Conservation (phyloP, 257 asterid species). For the Solanum virginianum region DNA sequence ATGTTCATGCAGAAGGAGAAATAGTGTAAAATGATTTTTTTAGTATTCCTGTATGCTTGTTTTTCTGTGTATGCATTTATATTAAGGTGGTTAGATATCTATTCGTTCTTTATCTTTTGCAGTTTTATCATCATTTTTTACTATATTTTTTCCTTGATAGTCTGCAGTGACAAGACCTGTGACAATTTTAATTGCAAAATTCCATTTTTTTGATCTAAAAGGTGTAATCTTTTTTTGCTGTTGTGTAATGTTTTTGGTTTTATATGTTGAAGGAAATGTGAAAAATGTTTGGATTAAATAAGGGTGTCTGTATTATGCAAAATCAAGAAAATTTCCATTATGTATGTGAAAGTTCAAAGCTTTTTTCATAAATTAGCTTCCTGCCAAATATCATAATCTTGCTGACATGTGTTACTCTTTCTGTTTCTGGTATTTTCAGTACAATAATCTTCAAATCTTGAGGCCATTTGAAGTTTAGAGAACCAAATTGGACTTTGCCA, state of each 20-base stretch:
- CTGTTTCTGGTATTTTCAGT: conserved; percentile 45
- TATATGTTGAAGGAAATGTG: conserved; percentile 29
- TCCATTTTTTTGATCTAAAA: conserved; percentile 6
- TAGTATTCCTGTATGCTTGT: neutral
- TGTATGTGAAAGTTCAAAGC: conserved; percentile 45
- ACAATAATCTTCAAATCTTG: conserved; percentile 34
- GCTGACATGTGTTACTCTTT: conserved; percentile 34
- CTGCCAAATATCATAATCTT: conserved; percentile 25
- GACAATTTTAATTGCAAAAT: conserved; percentile 12
- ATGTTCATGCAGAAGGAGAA: neutral
- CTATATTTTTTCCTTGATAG: conserved; percentile 14
- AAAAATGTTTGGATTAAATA: conserved; percentile 8
- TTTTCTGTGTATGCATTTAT: neutral
- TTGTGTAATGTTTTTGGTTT: conserved; percentile 22
- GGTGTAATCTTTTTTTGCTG: neutral
- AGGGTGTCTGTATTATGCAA: conserved; percentile 26
- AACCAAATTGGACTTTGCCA: conserved; percentile 7
- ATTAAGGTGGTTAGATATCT: neutral
- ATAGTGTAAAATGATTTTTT: neutral
- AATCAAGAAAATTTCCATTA: conserved; percentile 3
- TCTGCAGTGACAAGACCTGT: conserved; percentile 19
- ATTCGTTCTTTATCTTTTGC: neutral
- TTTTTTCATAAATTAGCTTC: conserved; percentile 17
- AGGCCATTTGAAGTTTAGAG: conserved; percentile 14
- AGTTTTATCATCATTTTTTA: neutral